Evolutionary conservation across 371 early-diverging fungal genomes (phyloP), one percentile per base, ranked within the genome.

Genomic region (Apophysomyces sp.): DNA sequence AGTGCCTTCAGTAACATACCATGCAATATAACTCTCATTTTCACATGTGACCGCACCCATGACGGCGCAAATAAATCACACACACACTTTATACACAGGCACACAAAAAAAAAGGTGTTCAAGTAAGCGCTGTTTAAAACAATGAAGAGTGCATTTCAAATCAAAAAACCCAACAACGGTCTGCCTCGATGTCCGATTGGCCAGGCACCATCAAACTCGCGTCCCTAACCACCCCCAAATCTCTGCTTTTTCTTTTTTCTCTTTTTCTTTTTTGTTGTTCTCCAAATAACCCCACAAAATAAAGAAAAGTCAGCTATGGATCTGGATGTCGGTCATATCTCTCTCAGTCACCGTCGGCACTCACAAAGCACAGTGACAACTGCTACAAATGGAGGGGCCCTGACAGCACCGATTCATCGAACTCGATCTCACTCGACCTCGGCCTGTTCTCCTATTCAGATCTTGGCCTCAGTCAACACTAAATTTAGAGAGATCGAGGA

Each of bases 381-480:
- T 13, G 59, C 60, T 7, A 58, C 65, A 49, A 32, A 49, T 44
- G 56, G 37, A 32, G 8, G 30, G 4, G 26, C 60, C 13, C 39
- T 65, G 11, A 65, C 65, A n/a, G 37, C 31, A 13, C 65, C 65
- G 12, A 49, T 56, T n/a, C 58, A 58, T 36, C 58, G 58, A 36
- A 12, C 36, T 41, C 40, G 58, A 18, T 58, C 58, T 34, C 28
- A 28, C n/a, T 58, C 58, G 9, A 40, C 49, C 7, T 58, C 40
- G 4, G 18, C 58, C 16, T 31, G 30, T 30, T 31, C 53, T 8
- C 53, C 53, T 26, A 69, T 71, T 3, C 74, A 74, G 11, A 58
- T 81, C 2, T 52, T 76, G 29, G 74, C 73, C 4, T 73, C 78
- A 13, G 72, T 76, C 12, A 81, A 81, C 18, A 63, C 67, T 13